These are phyloP conservation scores for Arthrobotrys pseudoclavata DNA, from an alignment of 2,329 filamentous ascomycete genomes.

Conservation along the genomic window DNA sequence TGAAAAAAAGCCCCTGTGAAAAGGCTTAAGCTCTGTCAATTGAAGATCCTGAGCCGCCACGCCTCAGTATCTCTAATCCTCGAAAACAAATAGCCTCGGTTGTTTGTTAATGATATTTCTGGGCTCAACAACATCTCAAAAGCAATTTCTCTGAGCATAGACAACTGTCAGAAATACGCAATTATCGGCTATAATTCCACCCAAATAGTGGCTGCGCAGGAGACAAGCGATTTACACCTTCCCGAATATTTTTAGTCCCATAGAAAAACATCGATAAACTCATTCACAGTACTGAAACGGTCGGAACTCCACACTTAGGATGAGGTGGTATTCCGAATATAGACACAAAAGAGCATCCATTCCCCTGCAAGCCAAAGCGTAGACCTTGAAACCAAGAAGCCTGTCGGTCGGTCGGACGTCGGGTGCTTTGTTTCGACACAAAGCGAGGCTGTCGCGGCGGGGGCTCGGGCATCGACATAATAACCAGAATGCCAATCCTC, in stretches of 20 bases:
- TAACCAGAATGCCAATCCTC: not conserved
- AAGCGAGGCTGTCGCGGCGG: constrained; percentile 9
- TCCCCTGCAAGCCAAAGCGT: constrained; percentile 20
- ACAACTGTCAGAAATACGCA: not conserved
- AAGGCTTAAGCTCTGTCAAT: not conserved
- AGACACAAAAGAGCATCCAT: constrained; percentile 18
- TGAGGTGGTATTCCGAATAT: constrained; percentile 15
- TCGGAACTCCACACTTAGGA: constrained; percentile 13
- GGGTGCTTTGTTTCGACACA: constrained; percentile 6
- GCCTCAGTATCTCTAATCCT: not conserved
- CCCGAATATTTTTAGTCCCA: not conserved
- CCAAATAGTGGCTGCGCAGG: too few relatives aligned
- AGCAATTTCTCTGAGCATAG: not conserved
- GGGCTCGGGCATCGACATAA: constrained; percentile 4
- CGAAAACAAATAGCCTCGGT: not conserved
- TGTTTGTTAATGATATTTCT: too few relatives aligned
- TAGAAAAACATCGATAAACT: not conserved
- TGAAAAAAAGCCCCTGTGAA: not conserved
- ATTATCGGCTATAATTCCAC: not conserved
- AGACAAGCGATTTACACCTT: constrained; percentile 2
- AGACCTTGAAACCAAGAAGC: not conserved
- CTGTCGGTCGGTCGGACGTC: not conserved
- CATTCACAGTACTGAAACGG: not conserved
- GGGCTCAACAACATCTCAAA: not conserved
- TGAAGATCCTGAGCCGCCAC: not conserved